phyloP scores from a whole-genome alignment of 306 rosid genomes.

The Nissolia schottii region DNA sequence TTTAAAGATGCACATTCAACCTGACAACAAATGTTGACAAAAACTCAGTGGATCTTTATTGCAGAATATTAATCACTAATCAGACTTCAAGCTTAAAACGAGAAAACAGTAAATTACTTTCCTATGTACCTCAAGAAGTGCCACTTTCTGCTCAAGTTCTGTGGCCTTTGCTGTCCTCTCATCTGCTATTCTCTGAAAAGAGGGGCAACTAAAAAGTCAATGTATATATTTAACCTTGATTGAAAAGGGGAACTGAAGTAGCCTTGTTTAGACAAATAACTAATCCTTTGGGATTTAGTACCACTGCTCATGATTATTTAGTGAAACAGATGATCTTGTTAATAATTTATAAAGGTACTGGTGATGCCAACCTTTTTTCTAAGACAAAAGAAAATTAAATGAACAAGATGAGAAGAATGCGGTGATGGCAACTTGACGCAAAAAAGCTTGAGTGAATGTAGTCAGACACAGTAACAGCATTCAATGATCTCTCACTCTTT shows the following conservation, averaged over 20 bases:
- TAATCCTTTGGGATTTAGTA: background rate
- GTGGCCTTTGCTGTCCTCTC: slow-evolving; percentile 89
- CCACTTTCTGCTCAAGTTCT: slow-evolving; percentile 95
- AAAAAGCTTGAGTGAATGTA: slow-evolving; percentile 1
- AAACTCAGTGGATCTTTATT: slow-evolving; percentile 12
- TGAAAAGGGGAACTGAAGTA: background rate
- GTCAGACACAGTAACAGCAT: slow-evolving; percentile 2
- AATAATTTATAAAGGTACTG: background rate
- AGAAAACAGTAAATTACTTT: slow-evolving; percentile 1
- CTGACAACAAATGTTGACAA: slow-evolving; percentile 36
- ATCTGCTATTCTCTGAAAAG: slow-evolving; percentile 74
- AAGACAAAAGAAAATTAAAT: too few species aligned
- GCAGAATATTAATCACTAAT: background rate
- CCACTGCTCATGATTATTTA: background rate
- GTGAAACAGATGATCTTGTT: slow-evolving; percentile 7
- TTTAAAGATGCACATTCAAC: slow-evolving; percentile 92
- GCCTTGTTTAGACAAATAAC: background rate
- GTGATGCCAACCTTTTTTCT: background rate
- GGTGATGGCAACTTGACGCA: too few species aligned
- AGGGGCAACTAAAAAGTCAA: slow-evolving; percentile 27
- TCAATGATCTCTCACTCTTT: background rate
- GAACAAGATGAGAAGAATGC: too few species aligned
- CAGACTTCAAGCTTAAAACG: background rate
- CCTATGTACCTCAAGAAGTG: slow-evolving; percentile 80
- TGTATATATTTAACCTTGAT: slow-evolving; percentile 11